Conservation (phyloP, 345 rosid genomes). For the Odontarrhena argentea region DNA sequence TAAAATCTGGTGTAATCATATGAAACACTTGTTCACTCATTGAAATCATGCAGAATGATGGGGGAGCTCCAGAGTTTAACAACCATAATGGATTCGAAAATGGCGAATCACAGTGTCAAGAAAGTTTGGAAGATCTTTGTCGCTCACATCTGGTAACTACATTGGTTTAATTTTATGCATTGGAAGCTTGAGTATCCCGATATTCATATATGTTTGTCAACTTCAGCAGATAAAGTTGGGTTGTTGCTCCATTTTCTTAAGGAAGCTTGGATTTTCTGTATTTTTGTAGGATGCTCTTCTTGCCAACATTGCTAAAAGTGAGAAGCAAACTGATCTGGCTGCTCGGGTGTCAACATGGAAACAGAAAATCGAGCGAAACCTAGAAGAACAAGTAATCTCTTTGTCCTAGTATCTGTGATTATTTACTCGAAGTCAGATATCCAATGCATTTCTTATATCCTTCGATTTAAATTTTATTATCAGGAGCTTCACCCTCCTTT, state of each 20-base stretch:
- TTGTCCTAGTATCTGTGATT: constrained; percentile 22
- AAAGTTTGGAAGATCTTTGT: constrained; percentile 92
- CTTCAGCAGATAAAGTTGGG: not conserved
- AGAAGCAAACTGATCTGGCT: constrained; percentile 91
- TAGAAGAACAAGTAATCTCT: constrained; percentile 80
- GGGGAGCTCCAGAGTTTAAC: constrained; percentile 41
- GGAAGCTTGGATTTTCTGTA: not conserved
- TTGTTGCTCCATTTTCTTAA: constrained; percentile 15
- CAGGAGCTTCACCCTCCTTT: constrained; percentile 89
- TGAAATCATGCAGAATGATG: constrained; percentile 45
- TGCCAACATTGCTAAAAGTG: constrained; percentile 87
- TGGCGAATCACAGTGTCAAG: constrained; percentile 51
- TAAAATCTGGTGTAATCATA: constrained; percentile 9
- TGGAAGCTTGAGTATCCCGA: not conserved
- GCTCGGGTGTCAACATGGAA: constrained; percentile 92
- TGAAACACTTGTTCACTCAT: constrained; percentile 30
- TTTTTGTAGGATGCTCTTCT: constrained; percentile 82
- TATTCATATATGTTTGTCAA: constrained; percentile 2
- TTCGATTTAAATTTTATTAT: constrained; percentile 19
- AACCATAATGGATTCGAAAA: constrained; percentile 48
- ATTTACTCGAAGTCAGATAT: constrained; percentile 17
- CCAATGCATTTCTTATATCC: constrained; percentile 12
- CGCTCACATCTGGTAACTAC: constrained; percentile 83
- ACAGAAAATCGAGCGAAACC: constrained; percentile 85
- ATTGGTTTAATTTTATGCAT: constrained; percentile 15